A percentile compares a stretch with the other conserved stretches of the same genome.
Conservation (phyloP, 2,329 filamentous ascomycete genomes). For the Seiridium unicorne region DNA sequence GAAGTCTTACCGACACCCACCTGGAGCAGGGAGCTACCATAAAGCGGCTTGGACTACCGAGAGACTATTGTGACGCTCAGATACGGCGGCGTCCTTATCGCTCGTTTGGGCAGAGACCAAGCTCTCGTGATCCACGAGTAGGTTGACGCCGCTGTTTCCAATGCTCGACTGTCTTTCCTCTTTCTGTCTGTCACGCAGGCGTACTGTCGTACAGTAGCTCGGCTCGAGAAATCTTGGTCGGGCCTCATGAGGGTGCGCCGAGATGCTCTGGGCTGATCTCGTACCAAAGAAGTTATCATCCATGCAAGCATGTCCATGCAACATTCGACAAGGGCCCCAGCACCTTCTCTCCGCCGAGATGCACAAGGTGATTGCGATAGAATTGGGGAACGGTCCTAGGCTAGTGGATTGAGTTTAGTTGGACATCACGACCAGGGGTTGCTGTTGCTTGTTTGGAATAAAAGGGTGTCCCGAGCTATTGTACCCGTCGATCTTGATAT, state of each 20-base stretch:
- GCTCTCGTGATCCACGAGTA: background rate
- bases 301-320: too few species aligned
- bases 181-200: too few species aligned
- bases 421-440: background rate
- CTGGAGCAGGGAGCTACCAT: background rate
- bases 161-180: background rate
- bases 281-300: too few species aligned
- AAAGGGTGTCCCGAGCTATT: background rate
- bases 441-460: background rate
- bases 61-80: background rate
- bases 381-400: background rate
- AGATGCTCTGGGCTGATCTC: too few species aligned
- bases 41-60: background rate
- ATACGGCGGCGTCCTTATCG: background rate
- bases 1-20: background rate
- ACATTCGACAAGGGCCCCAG: too few species aligned
- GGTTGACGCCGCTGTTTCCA: background rate
- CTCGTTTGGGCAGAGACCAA: background rate
- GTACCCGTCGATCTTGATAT: too few species aligned
- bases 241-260: too few species aligned
- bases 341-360: too few species aligned
- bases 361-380: background rate
- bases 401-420: background rate
- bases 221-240: too few species aligned
- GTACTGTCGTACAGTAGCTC: too few species aligned